Conservation (phyloP, 2,329 filamentous ascomycete genomes). For the Alternaria sp. region DNA sequence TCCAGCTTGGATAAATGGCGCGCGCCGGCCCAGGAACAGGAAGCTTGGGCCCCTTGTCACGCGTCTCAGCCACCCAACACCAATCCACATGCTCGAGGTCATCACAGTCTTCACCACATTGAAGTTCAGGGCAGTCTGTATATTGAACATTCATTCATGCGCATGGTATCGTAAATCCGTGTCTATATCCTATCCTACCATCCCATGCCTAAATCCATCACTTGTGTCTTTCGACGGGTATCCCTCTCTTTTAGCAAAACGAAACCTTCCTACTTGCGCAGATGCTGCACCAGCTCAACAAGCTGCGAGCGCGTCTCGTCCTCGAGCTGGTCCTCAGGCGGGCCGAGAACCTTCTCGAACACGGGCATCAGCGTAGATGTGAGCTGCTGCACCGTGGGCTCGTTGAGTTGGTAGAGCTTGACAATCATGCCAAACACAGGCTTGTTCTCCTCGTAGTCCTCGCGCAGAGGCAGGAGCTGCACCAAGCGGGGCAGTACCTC, state of each 20-base stretch:
- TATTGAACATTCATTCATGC: conserved; percentile 21
- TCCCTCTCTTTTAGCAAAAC: conserved; percentile 25
- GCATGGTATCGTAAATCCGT: conserved; percentile 30
- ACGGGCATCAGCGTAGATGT: conserved; percentile 73
- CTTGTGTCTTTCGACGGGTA: conserved; percentile 37
- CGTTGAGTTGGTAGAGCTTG: conserved; percentile 76
- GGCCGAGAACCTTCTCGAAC: conserved; percentile 74
- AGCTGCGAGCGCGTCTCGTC: conserved; percentile 72
- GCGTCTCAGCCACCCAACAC: conserved; percentile 8
- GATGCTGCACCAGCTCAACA: conserved; percentile 65
- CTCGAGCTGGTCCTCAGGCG: conserved; percentile 77
- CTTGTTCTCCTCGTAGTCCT: conserved; percentile 96
- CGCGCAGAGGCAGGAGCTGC: conserved; percentile 80
- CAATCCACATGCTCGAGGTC: neutral
- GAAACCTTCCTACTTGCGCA: conserved; percentile 47
- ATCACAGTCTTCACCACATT: neutral
- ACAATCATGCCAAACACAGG: conserved; percentile 91
- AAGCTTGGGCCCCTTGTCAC: conserved; percentile 14
- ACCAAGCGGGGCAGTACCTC: conserved; percentile 84
- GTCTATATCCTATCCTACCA: conserved; percentile 17
- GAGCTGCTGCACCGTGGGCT: conserved; percentile 71
- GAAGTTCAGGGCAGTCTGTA: neutral
- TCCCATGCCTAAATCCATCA: conserved; percentile 21
- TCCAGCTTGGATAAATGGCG: conserved; percentile 9
- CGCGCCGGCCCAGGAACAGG: conserved; percentile 22